Evolutionary conservation across 495 filamentous ascomycete species (phyloP).

Genomic region (Lepraria neglecta): DNA sequence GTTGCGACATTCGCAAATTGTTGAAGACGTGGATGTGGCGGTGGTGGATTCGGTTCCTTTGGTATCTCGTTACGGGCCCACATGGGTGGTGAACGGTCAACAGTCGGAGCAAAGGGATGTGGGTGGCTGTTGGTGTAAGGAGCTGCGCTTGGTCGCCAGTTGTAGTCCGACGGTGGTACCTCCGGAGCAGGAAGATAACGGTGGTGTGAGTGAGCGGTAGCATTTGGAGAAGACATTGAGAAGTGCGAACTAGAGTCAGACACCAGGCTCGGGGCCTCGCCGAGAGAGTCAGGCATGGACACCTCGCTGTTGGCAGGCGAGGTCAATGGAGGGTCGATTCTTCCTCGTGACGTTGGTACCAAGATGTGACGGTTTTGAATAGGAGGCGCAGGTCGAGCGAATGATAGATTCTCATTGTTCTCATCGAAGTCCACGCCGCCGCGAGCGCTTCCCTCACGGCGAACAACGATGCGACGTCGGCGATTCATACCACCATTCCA

Average conservation of each 20-base stretch:
- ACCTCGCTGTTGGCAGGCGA: conserved; percentile 59
- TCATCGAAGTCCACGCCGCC: conserved; percentile 22
- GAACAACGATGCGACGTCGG: conserved; percentile 29
- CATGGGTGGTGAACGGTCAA: conserved; percentile 11
- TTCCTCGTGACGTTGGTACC: conserved; percentile 44
- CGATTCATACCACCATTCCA: conserved; percentile 96
- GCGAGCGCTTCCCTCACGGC: conserved; percentile 18
- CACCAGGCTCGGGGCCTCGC: conserved; percentile 63
- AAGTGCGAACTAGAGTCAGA: conserved; percentile 62
- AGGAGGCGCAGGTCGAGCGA: conserved; percentile 22
- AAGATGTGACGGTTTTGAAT: conserved; percentile 35
- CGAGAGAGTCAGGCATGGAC: conserved; percentile 54
- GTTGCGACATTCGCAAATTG: conserved; percentile 22
- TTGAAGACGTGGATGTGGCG: conserved; percentile 20
- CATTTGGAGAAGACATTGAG: conserved; percentile 38
- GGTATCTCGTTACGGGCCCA: conserved; percentile 9
- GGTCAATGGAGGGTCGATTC: conserved; percentile 57
- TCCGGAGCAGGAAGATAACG: conserved; percentile 9
- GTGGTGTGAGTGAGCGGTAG: conserved; percentile 26
- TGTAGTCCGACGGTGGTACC: conserved; percentile 2
- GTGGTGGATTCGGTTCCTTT: conserved; percentile 14
- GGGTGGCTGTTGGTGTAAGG: conserved; percentile 7
- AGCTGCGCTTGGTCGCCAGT: conserved; percentile 12
- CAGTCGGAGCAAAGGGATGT: background rate
- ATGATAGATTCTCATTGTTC: conserved; percentile 29